Base-by-base conservation (phyloP, 2,329 filamentous ascomycete species). In the Conoideocrella luteorostrata region DNA sequence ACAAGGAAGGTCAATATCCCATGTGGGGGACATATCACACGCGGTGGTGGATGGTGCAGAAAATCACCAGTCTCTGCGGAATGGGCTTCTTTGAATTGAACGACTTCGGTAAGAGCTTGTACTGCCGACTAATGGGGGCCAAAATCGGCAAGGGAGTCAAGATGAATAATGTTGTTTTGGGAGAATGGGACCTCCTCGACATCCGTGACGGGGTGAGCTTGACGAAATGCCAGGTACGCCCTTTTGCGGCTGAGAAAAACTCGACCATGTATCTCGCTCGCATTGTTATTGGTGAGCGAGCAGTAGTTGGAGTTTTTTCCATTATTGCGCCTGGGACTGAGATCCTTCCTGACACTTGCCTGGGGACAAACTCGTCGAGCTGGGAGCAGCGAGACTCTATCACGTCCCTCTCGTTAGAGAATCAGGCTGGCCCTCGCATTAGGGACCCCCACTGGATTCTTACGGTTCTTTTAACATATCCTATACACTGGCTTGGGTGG, bases 21-120 rank as follows among this genome's bases (percentile, higher is more conserved):
- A 80, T 80, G 75, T 80, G 76, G 76, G 74, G 73, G 3, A 45
- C 55, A 1, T 79, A 78, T 51, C 75, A 79, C 54, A 78, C 72
- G 0, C 65, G 73, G 12, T 80, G 76, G 76, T 80, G 76, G 76
- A 51, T 79, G 43, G 68, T 70, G 2, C 70, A 78, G 53, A 79
- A 78, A 58, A 68, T 69, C 15, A 60, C 72, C 3, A 63, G 65
- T 23, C 58, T 77, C 11, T 67, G 66, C 46, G 75, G 74, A 10
- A 66, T 62, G 44, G 74, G 74, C 2, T 46, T 70, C 32, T 76
- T 75, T 47, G 56, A 55, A 17, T 48, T 58, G 39, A 64, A 60
- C 39, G 65, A 73, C 38, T 58, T 47, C 30, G 65, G 64, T 0
- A 57, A 63, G 4, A 54, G 65, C 10, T 46, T 70, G 1, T 79